Base-by-base conservation (phyloP, 2,329 filamentous ascomycete genomes). In the Epichloe amarillans region DNA sequence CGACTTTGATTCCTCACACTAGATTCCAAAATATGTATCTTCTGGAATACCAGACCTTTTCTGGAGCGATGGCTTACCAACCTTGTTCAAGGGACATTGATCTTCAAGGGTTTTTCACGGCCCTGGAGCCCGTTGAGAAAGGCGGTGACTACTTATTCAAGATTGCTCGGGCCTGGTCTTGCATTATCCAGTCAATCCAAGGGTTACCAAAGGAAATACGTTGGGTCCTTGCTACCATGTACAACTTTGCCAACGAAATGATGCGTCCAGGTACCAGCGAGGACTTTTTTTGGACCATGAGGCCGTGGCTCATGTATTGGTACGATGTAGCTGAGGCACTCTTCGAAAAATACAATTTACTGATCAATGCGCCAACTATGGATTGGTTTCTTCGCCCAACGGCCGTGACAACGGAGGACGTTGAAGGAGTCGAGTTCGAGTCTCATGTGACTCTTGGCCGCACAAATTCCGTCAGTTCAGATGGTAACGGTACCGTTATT, bases 141-240 rank as follows among this genome's bases (percentile, higher is more conserved):
- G 37, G 51, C 14, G 53, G 51, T 11, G 62, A 67, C 45, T 37
- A 30, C 11, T 0, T 62, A 14, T 65, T 66, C 55, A 58, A 53
- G 33, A 39, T 52, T 19, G 64, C 63, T 15, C 59, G 65, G 15
- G 45, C 52, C 5, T 67, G 65, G 65, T 60, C 62, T 5, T 67
- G 65, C 48, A 55, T 56, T 10, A 26, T 58, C 2, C 65, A 67
- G 48, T 52, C 57, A 5, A 17, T 26, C 0, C 5, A 36, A 2
- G 10, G 33, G 5, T 50, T 67, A 2, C 63, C 63, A 15, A 62
- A 56, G 43, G 57, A 61, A 35, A 49, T 66, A 40, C 59, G 65
- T 55, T 66, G 57, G 64, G 50, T 66, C 35, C 60, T 66, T 23
- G 56, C 62, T 30, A 58, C 47, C 42, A 52, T 66, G 21, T 67